Evolutionary conservation across 495 filamentous ascomycete species (phyloP).

Genomic region (Thozetella sp.): DNA sequence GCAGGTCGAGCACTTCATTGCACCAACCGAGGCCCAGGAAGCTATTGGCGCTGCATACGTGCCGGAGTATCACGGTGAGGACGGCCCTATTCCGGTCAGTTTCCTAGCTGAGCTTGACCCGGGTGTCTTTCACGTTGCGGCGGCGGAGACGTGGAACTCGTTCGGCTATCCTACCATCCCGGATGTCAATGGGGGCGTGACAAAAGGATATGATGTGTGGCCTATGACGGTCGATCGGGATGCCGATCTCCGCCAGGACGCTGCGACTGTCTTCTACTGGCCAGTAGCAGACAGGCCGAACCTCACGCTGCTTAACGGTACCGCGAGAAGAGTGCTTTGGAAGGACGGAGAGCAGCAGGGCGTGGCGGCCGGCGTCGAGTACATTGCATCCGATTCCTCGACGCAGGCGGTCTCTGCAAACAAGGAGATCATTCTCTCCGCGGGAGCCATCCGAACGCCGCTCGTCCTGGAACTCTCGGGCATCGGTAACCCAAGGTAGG

Average conservation of each 20-base stretch:
- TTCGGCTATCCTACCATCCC: constrained; percentile 36
- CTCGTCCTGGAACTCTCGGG: constrained; percentile 5
- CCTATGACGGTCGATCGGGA: constrained; percentile 36
- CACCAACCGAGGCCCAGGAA: constrained; percentile 37
- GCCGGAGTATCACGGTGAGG: constrained; percentile 43
- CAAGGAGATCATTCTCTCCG: constrained; percentile 4
- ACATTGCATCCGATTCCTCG: not conserved
- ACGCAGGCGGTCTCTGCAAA: not conserved
- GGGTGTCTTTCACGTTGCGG: constrained; percentile 23
- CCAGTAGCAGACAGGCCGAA: constrained; percentile 36
- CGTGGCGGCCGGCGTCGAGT: not conserved
- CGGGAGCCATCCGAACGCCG: constrained; percentile 2
- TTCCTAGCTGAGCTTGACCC: constrained; percentile 37
- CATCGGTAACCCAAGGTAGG: not conserved
- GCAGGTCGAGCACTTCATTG: constrained; percentile 40
- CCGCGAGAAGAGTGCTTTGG: constrained; percentile 34
- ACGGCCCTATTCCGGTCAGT: constrained; percentile 49
- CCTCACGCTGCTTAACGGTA: constrained; percentile 29
- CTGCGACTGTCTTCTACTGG: constrained; percentile 45
- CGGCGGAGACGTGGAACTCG: constrained; percentile 23
- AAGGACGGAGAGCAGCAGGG: constrained; percentile 7
- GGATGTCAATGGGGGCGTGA: constrained; percentile 40
- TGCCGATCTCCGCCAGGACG: constrained; percentile 26
- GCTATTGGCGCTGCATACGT: constrained; percentile 44
- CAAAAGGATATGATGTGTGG: constrained; percentile 39